phyloP scores from a whole-genome alignment of 257 asterid species.

The Gentiana macrophylla region DNA sequence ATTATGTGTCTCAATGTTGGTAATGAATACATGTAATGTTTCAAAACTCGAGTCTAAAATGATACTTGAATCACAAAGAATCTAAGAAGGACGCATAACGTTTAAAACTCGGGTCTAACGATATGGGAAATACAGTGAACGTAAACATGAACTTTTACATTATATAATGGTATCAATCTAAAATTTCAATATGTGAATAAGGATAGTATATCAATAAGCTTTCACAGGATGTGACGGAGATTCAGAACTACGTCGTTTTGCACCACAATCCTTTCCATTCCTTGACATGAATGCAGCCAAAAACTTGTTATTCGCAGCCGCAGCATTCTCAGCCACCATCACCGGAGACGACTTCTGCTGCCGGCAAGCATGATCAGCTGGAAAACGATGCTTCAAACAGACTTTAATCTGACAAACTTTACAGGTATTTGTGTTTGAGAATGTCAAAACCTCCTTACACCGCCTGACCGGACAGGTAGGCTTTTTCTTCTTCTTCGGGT shows the following conservation, averaged over 20 bases:
- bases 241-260: conserved; percentile 12
- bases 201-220: conserved; percentile 7
- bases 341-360: conserved; percentile 12
- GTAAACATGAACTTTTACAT: too few relatives aligned
- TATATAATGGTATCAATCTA: too few relatives aligned
- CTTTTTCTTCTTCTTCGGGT: conserved; percentile 70
- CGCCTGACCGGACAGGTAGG: conserved; percentile 54
- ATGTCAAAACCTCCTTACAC: conserved; percentile 66
- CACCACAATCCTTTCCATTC: conserved; percentile 54
- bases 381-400: conserved; percentile 81
- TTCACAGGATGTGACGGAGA: conserved; percentile 28
- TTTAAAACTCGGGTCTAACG: too few relatives aligned
- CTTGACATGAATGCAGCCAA: conserved; percentile 48
- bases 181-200: too few relatives aligned
- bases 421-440: conserved; percentile 73
- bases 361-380: conserved; percentile 61
- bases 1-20: too few relatives aligned
- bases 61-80: too few relatives aligned
- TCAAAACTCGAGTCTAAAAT: too few relatives aligned
- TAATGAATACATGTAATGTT: too few relatives aligned
- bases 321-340: background rate
- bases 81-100: too few relatives aligned
- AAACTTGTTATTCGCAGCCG: conserved; percentile 27
- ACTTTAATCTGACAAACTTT: conserved; percentile 48
- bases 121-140: too few relatives aligned